Base-by-base conservation (phyloP, 192 early-diverging fungal species). In the Oehlia diaphana region DNA sequence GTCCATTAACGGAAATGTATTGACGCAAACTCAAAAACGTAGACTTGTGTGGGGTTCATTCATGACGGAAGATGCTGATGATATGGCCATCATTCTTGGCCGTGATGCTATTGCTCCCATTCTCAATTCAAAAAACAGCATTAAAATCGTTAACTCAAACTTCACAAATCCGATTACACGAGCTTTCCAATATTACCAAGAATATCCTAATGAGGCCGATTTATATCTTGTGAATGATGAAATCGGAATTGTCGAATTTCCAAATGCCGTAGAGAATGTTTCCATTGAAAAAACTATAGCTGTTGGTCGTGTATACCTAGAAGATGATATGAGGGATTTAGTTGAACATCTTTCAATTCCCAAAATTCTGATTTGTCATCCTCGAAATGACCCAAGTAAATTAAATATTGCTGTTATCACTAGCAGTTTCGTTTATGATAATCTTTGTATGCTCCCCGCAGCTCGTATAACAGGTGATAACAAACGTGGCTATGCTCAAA, bases 401-500 rank as follows among this genome's bases (percentile, higher is more conserved):
- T 74, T 74, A 72, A 77, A 81, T 63, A 82, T 89, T 61, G 89
- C 86, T 10, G 74, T 90, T 16, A 68, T 89, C 44, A 88, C 89
- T 3, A 88, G 87, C 2, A 89, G 88, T 21, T 90, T 85, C 68
- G 85, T 89, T 31, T 90, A 89, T 70, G 78, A 81, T 2, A 86
- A 89, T 68, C 69, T 81, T 58, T 90, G 89, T 76, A 90, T 90
- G 89, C 81, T 87, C 28, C 82, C 84, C 33, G 86, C 86, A 37
- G 86, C 87, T 10, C 67, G 82, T 1, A 80, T 71, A 4, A 73
- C 88, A 8, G 88, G 88, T 5, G 81, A 85, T 7, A 90, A 90
- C 78, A 90, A 90, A 81, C 85, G 88, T 21, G 21, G 47, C 0
- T 90, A 90, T 80, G 87, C 88, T 47, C 35, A 82, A 39, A 79